phyloP scores from a whole-genome alignment of 2,329 filamentous ascomycete species.

The Pestalotiopsis sp. region DNA sequence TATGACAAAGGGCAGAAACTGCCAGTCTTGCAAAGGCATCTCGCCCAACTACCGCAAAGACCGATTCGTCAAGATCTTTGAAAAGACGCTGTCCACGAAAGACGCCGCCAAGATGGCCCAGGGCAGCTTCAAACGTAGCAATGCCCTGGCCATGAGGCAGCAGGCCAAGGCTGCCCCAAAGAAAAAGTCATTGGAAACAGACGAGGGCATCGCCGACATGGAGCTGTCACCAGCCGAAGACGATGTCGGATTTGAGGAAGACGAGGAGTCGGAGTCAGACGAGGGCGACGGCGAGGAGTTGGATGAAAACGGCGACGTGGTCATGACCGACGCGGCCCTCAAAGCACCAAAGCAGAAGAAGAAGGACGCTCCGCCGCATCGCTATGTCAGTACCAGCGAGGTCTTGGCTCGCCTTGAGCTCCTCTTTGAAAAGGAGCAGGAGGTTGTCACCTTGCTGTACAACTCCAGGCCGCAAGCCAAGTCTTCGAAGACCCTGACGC shows the following conservation, averaged over 20 bases:
- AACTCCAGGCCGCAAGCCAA: constrained; percentile 68
- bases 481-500: constrained; percentile 63
- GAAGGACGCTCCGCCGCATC: constrained; percentile 49
- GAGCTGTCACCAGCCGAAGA: constrained; percentile 50
- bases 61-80: constrained; percentile 89
- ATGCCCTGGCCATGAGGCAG: constrained; percentile 64
- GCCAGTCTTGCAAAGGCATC: constrained; percentile 67
- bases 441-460: constrained; percentile 84
- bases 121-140: constrained; percentile 64
- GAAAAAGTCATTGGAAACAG: constrained; percentile 49
- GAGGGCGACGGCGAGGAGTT: constrained; percentile 49
- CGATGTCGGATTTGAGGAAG: constrained; percentile 41
- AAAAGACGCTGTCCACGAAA: constrained; percentile 75
- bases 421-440: constrained; percentile 85
- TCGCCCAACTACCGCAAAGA: constrained; percentile 88
- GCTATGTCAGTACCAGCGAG: constrained; percentile 82
- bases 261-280: constrained; percentile 41
- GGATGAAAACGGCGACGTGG: constrained; percentile 57
- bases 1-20: constrained; percentile 70
- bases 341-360: constrained; percentile 37
- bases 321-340: constrained; percentile 54
- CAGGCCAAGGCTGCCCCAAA: constrained; percentile 31
- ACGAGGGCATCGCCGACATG: constrained; percentile 73
- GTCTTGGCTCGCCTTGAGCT: constrained; percentile 77
- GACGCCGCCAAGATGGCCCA: constrained; percentile 78